Evolutionary conservation across 306 rosid genomes (phyloP).

Genomic region (Castanea mollissima): DNA sequence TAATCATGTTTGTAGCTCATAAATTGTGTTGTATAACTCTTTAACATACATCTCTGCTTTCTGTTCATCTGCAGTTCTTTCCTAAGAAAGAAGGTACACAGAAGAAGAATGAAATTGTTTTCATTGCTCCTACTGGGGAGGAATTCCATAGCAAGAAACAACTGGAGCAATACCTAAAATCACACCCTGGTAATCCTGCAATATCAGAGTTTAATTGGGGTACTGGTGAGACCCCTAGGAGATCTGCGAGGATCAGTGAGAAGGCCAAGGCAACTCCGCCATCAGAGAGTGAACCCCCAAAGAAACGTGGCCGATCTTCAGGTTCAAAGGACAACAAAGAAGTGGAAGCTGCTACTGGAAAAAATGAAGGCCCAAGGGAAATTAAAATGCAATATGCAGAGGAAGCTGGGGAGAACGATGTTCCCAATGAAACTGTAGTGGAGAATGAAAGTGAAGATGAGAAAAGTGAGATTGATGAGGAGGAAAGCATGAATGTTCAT

Average conservation of each 20-base stretch:
- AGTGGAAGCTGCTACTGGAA: slow-evolving; percentile 40
- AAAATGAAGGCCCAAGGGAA: slow-evolving; percentile 30
- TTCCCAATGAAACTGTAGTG: slow-evolving; percentile 14
- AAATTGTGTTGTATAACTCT: slow-evolving; percentile 5
- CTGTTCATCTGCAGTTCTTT: slow-evolving; percentile 47
- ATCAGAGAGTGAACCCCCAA: slow-evolving; percentile 48
- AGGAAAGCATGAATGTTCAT: slow-evolving; percentile 29
- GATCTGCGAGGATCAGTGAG: slow-evolving; percentile 86
- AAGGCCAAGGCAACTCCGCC: slow-evolving; percentile 72
- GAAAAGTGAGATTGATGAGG: slow-evolving; percentile 7
- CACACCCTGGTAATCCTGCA: slow-evolving; percentile 67
- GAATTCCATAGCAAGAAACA: slow-evolving; percentile 63
- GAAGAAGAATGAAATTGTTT: slow-evolving; percentile 65
- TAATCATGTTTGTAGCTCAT: not conserved
- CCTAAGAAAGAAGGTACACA: slow-evolving; percentile 81
- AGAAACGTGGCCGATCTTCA: slow-evolving; percentile 68
- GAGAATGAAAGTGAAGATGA: slow-evolving; percentile 36
- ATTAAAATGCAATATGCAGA: slow-evolving; percentile 27
- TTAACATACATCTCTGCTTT: not conserved
- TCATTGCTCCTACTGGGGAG: slow-evolving; percentile 85
- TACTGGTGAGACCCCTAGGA: slow-evolving; percentile 84
- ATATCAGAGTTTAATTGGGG: slow-evolving; percentile 88
- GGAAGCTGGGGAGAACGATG: slow-evolving; percentile 12
- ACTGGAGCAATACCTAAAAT: slow-evolving; percentile 83
- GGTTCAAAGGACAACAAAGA: slow-evolving; percentile 59